Conservation (phyloP, 352 stramenopile species). For the Phytopythium mirpurense region DNA sequence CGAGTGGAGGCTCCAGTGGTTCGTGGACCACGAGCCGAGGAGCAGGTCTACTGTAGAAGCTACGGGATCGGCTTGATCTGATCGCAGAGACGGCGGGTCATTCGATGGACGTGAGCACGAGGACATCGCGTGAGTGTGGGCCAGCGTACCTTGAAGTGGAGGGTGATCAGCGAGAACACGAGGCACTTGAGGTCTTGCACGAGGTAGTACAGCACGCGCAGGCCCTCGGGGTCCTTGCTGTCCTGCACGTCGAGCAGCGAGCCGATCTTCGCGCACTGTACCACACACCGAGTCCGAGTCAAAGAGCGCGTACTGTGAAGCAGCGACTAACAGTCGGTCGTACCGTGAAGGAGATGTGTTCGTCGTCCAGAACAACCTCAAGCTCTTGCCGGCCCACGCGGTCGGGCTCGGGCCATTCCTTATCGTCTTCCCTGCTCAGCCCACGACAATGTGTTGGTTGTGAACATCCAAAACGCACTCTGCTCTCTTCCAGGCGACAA, state of each 20-base stretch:
- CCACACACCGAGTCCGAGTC: not conserved
- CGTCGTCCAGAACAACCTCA: constrained; percentile 93
- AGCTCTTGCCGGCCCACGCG: constrained; percentile 93
- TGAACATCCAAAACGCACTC: no score
- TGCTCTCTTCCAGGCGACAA: no score
- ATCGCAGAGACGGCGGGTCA: not conserved
- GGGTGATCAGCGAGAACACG: constrained; percentile 94
- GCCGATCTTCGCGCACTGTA: constrained; percentile 93
- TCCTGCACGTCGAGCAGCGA: constrained; percentile 94
- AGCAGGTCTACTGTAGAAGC: not conserved
- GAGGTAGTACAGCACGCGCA: constrained; percentile 96
- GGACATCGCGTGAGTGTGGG: no score
- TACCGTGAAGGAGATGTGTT: constrained; percentile 97
- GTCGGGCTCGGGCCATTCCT: constrained; percentile 94
- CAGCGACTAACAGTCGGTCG: constrained; percentile 10
- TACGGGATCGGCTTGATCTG: constrained; percentile 94
- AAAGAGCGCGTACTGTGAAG: not conserved
- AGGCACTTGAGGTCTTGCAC: constrained; percentile 97
- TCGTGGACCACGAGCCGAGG: no score
- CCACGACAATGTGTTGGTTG: no score
- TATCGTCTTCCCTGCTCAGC: constrained; percentile 86
- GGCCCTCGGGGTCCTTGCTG: constrained; percentile 94
- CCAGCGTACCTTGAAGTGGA: constrained; percentile 92
- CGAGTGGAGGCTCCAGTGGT: not conserved
- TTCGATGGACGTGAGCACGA: no score